Percentiles rank a stretch among this genome's conserved stretches.
Evolutionary conservation across 2,329 filamentous ascomycete species (phyloP).

Genomic region (Ceratocystis huliohia): DNA sequence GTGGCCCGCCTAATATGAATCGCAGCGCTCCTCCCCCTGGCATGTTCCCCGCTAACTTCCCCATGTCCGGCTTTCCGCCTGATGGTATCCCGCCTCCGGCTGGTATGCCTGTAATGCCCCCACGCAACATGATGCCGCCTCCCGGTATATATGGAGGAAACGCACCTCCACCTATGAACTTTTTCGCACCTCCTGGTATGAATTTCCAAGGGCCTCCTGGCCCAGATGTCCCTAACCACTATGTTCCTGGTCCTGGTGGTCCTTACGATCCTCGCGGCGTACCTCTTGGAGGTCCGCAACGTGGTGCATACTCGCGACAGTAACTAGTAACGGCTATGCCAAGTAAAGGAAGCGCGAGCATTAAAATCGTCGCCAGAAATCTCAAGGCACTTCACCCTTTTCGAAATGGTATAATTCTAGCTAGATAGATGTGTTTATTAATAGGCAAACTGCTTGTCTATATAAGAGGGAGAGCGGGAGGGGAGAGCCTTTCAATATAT

Average conservation of each 20-base stretch:
- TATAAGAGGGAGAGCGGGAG: not conserved
- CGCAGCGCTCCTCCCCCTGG: conserved; percentile 41
- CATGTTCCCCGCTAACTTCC: conserved; percentile 51
- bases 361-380: no score
- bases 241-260: conserved; percentile 25
- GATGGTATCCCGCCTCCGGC: conserved; percentile 31
- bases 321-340: conserved; percentile 17
- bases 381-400: no score
- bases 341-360: no score
- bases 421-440: not conserved
- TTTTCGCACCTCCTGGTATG: conserved; percentile 40
- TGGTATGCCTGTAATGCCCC: conserved; percentile 37
- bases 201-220: conserved; percentile 40
- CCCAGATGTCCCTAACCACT: conserved; percentile 30
- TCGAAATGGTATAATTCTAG: not conserved
- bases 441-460: not conserved
- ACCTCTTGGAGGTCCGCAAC: conserved; percentile 29
- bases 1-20: conserved; percentile 24
- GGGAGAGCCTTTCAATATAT: not conserved
- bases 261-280: conserved; percentile 45
- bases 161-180: conserved; percentile 32
- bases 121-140: conserved; percentile 44
- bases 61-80: conserved; percentile 31
- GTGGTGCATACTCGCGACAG: conserved; percentile 34
- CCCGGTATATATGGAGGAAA: conserved; percentile 44